Percentiles rank a stretch among this genome's conserved stretches.
phyloP scores from a whole-genome alignment of 805 yeast species.

The Wickerhamomyces strasburgensis region DNA sequence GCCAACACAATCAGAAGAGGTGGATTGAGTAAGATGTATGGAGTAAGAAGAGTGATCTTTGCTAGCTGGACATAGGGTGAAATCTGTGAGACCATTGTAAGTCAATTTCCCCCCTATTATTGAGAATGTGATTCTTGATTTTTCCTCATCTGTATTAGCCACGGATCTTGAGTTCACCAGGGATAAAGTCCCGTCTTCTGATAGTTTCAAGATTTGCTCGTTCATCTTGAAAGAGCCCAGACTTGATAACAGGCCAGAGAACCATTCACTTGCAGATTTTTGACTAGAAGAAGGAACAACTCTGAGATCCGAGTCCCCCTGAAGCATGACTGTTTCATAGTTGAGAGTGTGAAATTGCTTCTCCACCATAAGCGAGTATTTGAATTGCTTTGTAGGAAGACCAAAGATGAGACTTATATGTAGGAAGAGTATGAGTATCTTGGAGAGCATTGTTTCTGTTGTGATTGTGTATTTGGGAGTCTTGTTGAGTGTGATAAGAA shows the following conservation, averaged over 20 bases:
- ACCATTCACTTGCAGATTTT: slow-evolving; percentile 30
- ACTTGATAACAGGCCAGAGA: slow-evolving; percentile 20
- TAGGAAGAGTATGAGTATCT: slow-evolving; percentile 1
- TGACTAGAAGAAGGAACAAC: too few relatives aligned
- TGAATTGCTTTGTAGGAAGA: slow-evolving; percentile 7
- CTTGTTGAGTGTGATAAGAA: too few relatives aligned
- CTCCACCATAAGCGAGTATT: slow-evolving; percentile 7
- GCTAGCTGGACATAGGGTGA: slow-evolving; percentile 9
- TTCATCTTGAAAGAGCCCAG: background rate
- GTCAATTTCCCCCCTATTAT: slow-evolving; percentile 18
- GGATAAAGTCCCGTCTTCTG: background rate
- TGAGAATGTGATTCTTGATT: slow-evolving; percentile 7
- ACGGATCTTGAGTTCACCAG: background rate
- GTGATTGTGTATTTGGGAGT: too few relatives aligned
- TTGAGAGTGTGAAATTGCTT: slow-evolving; percentile 9
- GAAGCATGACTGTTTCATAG: slow-evolving; percentile 3
- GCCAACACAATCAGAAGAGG: slow-evolving; percentile 4
- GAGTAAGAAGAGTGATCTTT: slow-evolving; percentile 4
- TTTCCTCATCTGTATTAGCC: background rate
- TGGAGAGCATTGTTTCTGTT: background rate
- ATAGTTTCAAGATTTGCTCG: background rate
- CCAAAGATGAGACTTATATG: slow-evolving; percentile 1
- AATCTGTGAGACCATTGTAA: slow-evolving; percentile 8
- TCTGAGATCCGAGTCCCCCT: slow-evolving; percentile 55
- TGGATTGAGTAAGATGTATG: slow-evolving; percentile 5